Conservation (phyloP, 352 stramenopile species). For the Blastocystis sp. region DNA sequence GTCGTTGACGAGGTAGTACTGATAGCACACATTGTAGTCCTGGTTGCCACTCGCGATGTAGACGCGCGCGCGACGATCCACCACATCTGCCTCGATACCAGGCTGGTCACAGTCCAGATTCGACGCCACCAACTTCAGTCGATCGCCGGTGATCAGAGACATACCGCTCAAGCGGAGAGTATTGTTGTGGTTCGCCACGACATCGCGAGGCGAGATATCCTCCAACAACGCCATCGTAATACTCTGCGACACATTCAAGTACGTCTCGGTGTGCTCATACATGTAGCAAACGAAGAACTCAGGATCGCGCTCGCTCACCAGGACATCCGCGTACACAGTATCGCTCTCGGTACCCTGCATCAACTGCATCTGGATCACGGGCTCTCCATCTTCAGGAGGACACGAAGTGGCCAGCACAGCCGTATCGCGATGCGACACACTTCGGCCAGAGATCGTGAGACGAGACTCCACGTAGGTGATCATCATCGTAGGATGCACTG, state of each 20-base stretch:
- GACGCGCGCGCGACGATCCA: neutral
- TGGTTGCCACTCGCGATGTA: neutral
- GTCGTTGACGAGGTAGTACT: constrained; percentile 28
- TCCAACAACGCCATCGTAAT: constrained; percentile 12
- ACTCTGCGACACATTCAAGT: neutral
- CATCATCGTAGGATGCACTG: neutral
- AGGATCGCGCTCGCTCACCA: neutral
- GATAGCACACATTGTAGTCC: constrained; percentile 28
- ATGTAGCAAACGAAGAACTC: constrained; percentile 24
- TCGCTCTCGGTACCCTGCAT: neutral
- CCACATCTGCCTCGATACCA: constrained; percentile 3
- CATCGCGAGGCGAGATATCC: neutral
- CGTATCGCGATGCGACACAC: neutral
- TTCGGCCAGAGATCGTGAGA: neutral
- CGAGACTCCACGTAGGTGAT: constrained; percentile 15
- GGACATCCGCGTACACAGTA: constrained; percentile 35
- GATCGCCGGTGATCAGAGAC: neutral
- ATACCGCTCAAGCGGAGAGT: constrained; percentile 1
- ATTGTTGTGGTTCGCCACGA: neutral
- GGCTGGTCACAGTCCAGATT: neutral
- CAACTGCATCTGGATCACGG: neutral
- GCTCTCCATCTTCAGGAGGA: neutral
- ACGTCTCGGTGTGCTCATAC: constrained; percentile 9
- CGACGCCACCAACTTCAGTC: constrained; percentile 12
- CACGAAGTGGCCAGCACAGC: neutral